Evolutionary conservation across 2,329 filamentous ascomycete species (phyloP).

Genomic region (Stemphylium lycopersici): DNA sequence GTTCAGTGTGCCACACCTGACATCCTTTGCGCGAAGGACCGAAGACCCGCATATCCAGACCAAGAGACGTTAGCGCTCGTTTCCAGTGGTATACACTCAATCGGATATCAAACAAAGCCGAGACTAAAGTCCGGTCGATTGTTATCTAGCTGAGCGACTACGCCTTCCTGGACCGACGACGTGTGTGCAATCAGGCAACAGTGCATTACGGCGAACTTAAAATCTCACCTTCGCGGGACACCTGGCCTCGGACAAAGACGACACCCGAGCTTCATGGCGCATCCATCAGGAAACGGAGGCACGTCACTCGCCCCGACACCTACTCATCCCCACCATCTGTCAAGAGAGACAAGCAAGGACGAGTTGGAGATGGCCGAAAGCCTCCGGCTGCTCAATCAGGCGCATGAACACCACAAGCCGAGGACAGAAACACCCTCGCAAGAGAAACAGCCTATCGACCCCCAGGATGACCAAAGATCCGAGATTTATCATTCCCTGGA

Average conservation of each 20-base stretch:
- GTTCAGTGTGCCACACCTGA: slow-evolving; percentile 22
- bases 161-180: slow-evolving; percentile 2
- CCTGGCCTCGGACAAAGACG: slow-evolving; percentile 13
- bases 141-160: background rate
- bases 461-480: slow-evolving; percentile 29
- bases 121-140: slow-evolving; percentile 3
- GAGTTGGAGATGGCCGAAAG: slow-evolving; percentile 58
- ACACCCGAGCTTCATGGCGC: slow-evolving; percentile 33
- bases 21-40: slow-evolving; percentile 22
- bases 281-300: slow-evolving; percentile 40
- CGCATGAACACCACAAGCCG: slow-evolving; percentile 43
- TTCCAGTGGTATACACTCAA: slow-evolving; percentile 15
- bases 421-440: slow-evolving; percentile 25
- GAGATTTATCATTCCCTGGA: slow-evolving; percentile 51
- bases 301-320: slow-evolving; percentile 47
- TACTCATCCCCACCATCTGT: slow-evolving; percentile 47
- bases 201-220: slow-evolving; percentile 22
- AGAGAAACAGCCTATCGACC: slow-evolving; percentile 23
- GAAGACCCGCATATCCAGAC: slow-evolving; percentile 26
- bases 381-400: slow-evolving; percentile 53
- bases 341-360: slow-evolving; percentile 54
- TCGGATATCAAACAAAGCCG: slow-evolving; percentile 22
- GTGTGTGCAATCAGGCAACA: slow-evolving; percentile 22
- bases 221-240: slow-evolving; percentile 4
- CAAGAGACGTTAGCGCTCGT: slow-evolving; percentile 36